phyloP scores from a whole-genome alignment of 2,329 filamentous ascomycete genomes.

The Leptographium galeiforme region DNA sequence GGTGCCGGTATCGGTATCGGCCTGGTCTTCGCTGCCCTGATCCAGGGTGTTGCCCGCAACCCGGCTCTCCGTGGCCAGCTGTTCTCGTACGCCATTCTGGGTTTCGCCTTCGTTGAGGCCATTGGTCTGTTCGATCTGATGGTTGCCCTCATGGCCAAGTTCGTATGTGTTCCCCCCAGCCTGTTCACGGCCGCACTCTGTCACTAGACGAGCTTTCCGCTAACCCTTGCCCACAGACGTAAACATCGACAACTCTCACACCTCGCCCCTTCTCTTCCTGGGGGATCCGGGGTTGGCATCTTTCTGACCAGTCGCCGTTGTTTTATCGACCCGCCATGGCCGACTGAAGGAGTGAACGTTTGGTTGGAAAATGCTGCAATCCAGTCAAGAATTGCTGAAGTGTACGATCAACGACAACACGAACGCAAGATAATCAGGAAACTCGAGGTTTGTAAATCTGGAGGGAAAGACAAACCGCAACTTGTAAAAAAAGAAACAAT shows the following conservation, averaged over 20 bases:
- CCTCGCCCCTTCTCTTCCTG: slow-evolving; percentile 6
- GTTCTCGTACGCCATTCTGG: slow-evolving; percentile 54
- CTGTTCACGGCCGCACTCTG: background rate
- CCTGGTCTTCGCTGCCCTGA: slow-evolving; percentile 82
- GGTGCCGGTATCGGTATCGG: slow-evolving; percentile 92
- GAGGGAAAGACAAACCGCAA: slow-evolving; percentile 5
- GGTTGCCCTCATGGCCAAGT: slow-evolving; percentile 91
- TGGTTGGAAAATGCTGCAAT: slow-evolving; percentile 3
- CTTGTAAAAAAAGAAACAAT: slow-evolving; percentile 5
- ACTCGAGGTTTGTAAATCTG: slow-evolving; percentile 5
- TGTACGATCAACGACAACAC: slow-evolving; percentile 7
- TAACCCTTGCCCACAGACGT: slow-evolving; percentile 6
- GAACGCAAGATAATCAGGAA: slow-evolving; percentile 3
- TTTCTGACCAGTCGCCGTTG: slow-evolving; percentile 3
- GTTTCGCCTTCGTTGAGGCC: slow-evolving; percentile 51
- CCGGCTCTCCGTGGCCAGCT: slow-evolving; percentile 88
- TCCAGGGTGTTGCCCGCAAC: slow-evolving; percentile 87
- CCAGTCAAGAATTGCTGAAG: slow-evolving; percentile 3
- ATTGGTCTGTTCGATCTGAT: slow-evolving; percentile 50
- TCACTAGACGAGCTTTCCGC: background rate
- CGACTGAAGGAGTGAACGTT: background rate
- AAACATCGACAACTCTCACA: slow-evolving; percentile 6
- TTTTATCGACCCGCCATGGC: slow-evolving; percentile 3
- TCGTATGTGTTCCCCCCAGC: slow-evolving; percentile 41
- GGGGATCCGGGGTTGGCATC: slow-evolving; percentile 6